Evolutionary conservation across 1,284 basidiomycete species (phyloP).

Genomic region (Melampsora americana): DNA sequence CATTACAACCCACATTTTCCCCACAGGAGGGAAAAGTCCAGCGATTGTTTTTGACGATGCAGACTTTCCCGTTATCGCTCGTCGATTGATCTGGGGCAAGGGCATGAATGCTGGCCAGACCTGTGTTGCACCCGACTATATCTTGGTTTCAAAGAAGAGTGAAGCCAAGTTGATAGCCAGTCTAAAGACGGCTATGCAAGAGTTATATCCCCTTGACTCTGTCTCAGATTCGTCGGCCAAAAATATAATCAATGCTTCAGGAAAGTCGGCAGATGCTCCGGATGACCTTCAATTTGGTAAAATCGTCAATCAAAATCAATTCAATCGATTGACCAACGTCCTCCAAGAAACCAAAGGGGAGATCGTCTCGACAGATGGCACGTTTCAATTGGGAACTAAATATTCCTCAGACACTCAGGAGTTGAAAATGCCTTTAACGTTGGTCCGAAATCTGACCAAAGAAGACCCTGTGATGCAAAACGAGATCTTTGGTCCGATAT

Average conservation of each 20-base stretch:
- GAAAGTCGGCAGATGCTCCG: slow-evolving; percentile 43
- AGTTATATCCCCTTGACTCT: slow-evolving; percentile 49
- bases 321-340: slow-evolving; percentile 52
- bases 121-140: slow-evolving; percentile 54
- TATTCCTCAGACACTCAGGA: slow-evolving; percentile 45
- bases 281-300: slow-evolving; percentile 44
- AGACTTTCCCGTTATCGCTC: slow-evolving; percentile 53
- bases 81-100: slow-evolving; percentile 56
- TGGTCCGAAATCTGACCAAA: slow-evolving; percentile 52
- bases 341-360: slow-evolving; percentile 53
- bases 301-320: slow-evolving; percentile 55
- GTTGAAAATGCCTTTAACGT: slow-evolving; percentile 52
- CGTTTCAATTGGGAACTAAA: slow-evolving; percentile 9
- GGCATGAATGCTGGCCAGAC: slow-evolving; percentile 55
- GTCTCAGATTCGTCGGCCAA: background rate
- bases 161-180: slow-evolving; percentile 51
- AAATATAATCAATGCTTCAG: background rate
- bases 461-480: slow-evolving; percentile 55
- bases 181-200: slow-evolving; percentile 49
- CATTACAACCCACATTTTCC: slow-evolving; percentile 53
- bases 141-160: slow-evolving; percentile 50
- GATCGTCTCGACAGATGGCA: slow-evolving; percentile 52
- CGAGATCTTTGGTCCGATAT: slow-evolving; percentile 56
- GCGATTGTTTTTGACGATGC: slow-evolving; percentile 55
- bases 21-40: slow-evolving; percentile 55